Evolutionary conservation across 2,329 filamentous ascomycete genomes (phyloP).

Genomic region (Microsporum canis): DNA sequence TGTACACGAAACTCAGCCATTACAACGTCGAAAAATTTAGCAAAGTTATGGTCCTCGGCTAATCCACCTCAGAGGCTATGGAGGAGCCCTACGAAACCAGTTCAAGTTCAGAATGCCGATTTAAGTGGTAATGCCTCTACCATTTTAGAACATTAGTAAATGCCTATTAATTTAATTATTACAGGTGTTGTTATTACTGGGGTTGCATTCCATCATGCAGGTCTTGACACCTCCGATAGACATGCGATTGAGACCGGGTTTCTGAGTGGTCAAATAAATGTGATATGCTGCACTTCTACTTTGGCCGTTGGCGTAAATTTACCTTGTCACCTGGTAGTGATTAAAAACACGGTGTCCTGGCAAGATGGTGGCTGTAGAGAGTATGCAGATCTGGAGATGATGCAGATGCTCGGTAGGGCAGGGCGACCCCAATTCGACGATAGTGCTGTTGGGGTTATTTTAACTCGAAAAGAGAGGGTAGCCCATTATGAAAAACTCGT

Average conservation of each 20-base stretch:
- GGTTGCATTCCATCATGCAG: slow-evolving; percentile 75
- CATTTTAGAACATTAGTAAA: slow-evolving; percentile 19
- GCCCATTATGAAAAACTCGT: slow-evolving; percentile 61
- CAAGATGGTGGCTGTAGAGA: slow-evolving; percentile 52
- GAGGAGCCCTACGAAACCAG: slow-evolving; percentile 44
- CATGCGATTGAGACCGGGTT: slow-evolving; percentile 56
- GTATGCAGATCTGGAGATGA: slow-evolving; percentile 71
- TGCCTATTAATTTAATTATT: slow-evolving; percentile 11
- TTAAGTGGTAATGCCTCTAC: slow-evolving; percentile 42
- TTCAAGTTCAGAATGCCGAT: slow-evolving; percentile 48
- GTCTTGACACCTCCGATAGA: slow-evolving; percentile 55
- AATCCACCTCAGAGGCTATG: slow-evolving; percentile 47
- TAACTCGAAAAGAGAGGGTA: slow-evolving; percentile 58
- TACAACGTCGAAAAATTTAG: slow-evolving; percentile 55
- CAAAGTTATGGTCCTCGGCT: slow-evolving; percentile 51
- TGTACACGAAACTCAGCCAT: slow-evolving; percentile 62
- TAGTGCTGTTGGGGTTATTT: slow-evolving; percentile 64
- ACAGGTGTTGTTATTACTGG: slow-evolving; percentile 43
- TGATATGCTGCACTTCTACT: slow-evolving; percentile 82
- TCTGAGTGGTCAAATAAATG: slow-evolving; percentile 57
- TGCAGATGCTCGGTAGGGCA: slow-evolving; percentile 82
- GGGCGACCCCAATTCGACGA: slow-evolving; percentile 74
- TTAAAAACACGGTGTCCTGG: slow-evolving; percentile 66
- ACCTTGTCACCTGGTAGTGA: slow-evolving; percentile 69
- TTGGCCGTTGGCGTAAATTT: slow-evolving; percentile 74